Base-by-base conservation (phyloP, 202 grass and related monocot species). In the Panicum virgatum region DNA sequence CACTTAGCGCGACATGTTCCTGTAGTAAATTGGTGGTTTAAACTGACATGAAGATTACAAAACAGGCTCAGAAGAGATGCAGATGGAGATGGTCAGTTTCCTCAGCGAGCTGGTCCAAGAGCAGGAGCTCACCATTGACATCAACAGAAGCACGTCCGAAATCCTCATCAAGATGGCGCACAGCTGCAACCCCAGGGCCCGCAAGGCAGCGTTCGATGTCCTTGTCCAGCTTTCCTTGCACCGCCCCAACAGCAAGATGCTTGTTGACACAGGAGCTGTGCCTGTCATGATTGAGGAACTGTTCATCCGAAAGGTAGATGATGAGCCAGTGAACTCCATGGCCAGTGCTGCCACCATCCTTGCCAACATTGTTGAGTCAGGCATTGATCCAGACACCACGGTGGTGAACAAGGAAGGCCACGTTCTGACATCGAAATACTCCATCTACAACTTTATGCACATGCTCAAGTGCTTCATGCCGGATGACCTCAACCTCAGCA, bases 321-420 rank as follows among this genome's bases (percentile, higher is more conserved):
- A 86, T 1, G 89, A 93, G 37, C 86, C 77, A 0, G 57, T 83
- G 46, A 86, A 84, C 82, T 90, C 87, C 69, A 93, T 87, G 79
- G 86, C 86, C 36, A 85, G 67, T 25, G 92, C 92, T 76, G 82
- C 92, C 10, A 40, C 52, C 1, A 32, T 94, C 66, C 90, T 98
- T 54, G 86, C 92, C 47, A 95, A 91, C 79, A 82, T 98, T 56
- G 57, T 93, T 12, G 92, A 98, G 43, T 93, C 88, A 7, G 82
- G 82, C 50, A 77, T 87, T 57, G 96, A 94, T 78, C 84, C 88
- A 40, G 88, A 89, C 12, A 90, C 70, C 42, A 88, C 88, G 16
- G 72, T 83, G 71, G 90, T 93, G 58, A 95, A 95, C 80, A 98
- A 95, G 87, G 87, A 94, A 57, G 95, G 95, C 19, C 92, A 98